Evolutionary conservation across 495 filamentous ascomycete species (phyloP), one percentile per base, ranked within the genome.

Genomic region (Hypoxylon lienhwacheense): DNA sequence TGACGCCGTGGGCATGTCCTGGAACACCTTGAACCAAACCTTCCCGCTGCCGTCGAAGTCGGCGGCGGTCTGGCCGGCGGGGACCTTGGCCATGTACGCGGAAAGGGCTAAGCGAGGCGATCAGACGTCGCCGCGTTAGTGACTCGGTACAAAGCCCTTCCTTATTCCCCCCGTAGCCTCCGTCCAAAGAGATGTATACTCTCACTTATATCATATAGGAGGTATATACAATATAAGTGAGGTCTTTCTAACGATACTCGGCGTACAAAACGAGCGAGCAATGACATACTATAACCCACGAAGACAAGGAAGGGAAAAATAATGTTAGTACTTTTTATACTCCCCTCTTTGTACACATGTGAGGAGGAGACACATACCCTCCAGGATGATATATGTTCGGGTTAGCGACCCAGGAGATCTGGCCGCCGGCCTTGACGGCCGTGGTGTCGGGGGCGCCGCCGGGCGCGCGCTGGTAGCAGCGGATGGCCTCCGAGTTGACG

Each of bases 41-140:
- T 64, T 58, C 5, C 78, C 78, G 55, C 64, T 67, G 29, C 78
- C 78, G 59, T 80, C 74, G 51, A 68, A 81, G 22, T 65, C 66
- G 5, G 70, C 69, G 0, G 74, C 74, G 0, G 72, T 72, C 53
- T 75, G 42, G 28, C 76, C 77, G 0, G 59, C 41, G 1, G 77
- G 77, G 1, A 76, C 79, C 61, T 80, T 78, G 49, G 76, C 78
- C 66, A 82, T 78, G 63, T 79, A 82, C 31, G 79, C 69, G 20
- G 66, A 65, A 47, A 80, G 68, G 7, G 78, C 78, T 61, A 41
- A n/a, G n/a, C n/a, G n/a, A n/a, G n/a, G n/a, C n/a, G 45, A 14
- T 14, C 6, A 5, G 11, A 15, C 10, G 11, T 16, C 5, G 37
- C 12, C 7, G 25, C 7, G 14, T 59, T 45, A 59, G 49, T 31